These are phyloP conservation scores for Mortierella polycephala DNA, from an alignment of 371 early-diverging fungal species.

Conservation along the genomic window DNA sequence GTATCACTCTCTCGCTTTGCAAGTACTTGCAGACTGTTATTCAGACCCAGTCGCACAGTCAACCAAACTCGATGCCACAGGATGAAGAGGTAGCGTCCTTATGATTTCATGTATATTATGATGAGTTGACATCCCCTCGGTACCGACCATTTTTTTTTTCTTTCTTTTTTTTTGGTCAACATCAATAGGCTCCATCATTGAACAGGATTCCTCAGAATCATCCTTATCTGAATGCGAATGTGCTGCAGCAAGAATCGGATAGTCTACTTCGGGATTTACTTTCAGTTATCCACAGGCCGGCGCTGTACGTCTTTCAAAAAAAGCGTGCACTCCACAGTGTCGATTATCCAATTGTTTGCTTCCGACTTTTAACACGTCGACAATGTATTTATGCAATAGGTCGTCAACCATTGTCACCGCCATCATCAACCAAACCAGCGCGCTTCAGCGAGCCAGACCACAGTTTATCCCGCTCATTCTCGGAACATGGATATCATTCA, in stretches of 20 bases:
- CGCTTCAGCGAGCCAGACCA: constrained; percentile 43
- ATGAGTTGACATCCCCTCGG: background rate
- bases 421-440: constrained; percentile 43
- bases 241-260: constrained; percentile 38
- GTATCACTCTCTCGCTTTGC: constrained; percentile 26
- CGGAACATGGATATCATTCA: constrained; percentile 29
- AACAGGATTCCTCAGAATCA: constrained; percentile 28
- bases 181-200: constrained; percentile 3
- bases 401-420: constrained; percentile 50
- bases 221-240: constrained; percentile 22
- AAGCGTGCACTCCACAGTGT: background rate
- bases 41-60: constrained; percentile 44
- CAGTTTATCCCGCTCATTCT: constrained; percentile 49
- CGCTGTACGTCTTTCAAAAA: constrained; percentile 21
- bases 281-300: constrained; percentile 32
- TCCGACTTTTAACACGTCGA: constrained; percentile 15
- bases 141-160: background rate
- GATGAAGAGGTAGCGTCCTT: constrained; percentile 16
- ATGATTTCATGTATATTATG: background rate
- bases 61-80: constrained; percentile 24
- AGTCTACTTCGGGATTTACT: constrained; percentile 33
- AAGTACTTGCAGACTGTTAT: constrained; percentile 43
- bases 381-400: constrained; percentile 20
- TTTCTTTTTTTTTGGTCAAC: constrained; percentile 3
- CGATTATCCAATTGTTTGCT: background rate